Base-by-base conservation (phyloP, 2,329 filamentous ascomycete species). In the Colletotrichum sp. region DNA sequence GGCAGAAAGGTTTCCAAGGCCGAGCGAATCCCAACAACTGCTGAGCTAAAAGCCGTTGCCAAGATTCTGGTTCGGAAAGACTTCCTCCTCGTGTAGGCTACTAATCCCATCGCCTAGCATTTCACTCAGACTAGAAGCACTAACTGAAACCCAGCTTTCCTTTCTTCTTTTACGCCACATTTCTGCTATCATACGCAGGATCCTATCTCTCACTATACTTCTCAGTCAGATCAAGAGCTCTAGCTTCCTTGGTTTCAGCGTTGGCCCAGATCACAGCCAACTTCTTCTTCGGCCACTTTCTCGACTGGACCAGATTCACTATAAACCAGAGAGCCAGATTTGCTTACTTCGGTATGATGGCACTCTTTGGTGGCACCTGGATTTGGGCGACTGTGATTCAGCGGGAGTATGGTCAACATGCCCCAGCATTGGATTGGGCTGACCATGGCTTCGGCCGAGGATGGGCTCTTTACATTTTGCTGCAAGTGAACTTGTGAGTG, bases 361-460 rank as follows among this genome's bases (percentile, higher is more conserved):
- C 78, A n/a, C 8, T 77, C 3, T 80, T 80, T 68, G 77, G 77
- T 4, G 67, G 68, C 6, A 66, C 77, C 13, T 80, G 79, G 79
- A 74, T 79, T 10, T 80, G 78, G 79, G 79, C 78, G n/a, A 60
- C 78, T 21, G 73, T 79, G n/a, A 75, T 81, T 10, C 77, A 79
- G 70, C 71, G 76, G 24, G 75, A 75, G 48, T 78, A 78, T 21
- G 66, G 76, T 15, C 39, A 71, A n/a, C 57, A 70, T 16, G 67
- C 68, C 5, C 75, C 72, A 0, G 76, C 73, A 2, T 71, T 80
- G 8, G 79, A 80, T 28, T 80, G 78, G 78, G 48, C 52, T 13
- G 71, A 72, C 5, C 67, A 70, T 4, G 78, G 79, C 15, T 80
- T 80, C 66, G 79, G 79, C n/a, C 66, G 77, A 4, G 79, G 74